Base-by-base conservation (phyloP, 768 basidiomycete species). In the Amanita jacksonii region DNA sequence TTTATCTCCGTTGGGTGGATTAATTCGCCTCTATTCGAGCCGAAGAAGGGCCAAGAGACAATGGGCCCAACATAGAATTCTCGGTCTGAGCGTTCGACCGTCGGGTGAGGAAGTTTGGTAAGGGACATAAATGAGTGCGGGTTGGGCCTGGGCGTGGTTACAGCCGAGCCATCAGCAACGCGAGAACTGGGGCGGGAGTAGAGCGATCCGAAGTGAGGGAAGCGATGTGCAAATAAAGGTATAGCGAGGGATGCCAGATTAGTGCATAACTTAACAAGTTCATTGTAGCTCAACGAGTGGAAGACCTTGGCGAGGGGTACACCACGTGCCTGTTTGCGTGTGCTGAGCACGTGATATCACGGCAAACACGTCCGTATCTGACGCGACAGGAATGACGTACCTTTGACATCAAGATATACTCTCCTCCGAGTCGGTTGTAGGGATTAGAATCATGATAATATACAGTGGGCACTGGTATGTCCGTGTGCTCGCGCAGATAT, bases 31-130 rank as follows among this genome's bases (percentile, higher is more conserved):
- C 88, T 73, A 50, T 81, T 79, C 3, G 85, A 82, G 36, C 87
- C 87, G 57, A 91, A 91, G 69, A 90, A 91, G 1, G 87, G 83
- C 87, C 88, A 91, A 3, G 86, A 88, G 39, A 90, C 76, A 54
- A 91, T 90, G 6, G 83, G 82, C 3, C 87, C 87, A 34, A 89
- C 68, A 39, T 80, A 74, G 59, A 72, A 76, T 40, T 72, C 65
- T 27, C 19, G 49, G 36, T 48, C 27, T 38, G 28, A n/a, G 41
- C 49, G 36, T 53, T 24, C 8, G 51, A 51, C 28, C 46, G 61
- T 45, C 45, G 52, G 35, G 48, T 49, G 36, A 49, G 52, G 49
- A 34, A 52, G 8, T 51, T 54, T 8, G 43, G 58, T 34, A 28
- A 28, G 27, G 7, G 63, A 60, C 8, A 67, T 62, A 18, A 67